phyloP scores from a whole-genome alignment of 2,329 filamentous ascomycete genomes.

The Stenocarpella maydis region DNA sequence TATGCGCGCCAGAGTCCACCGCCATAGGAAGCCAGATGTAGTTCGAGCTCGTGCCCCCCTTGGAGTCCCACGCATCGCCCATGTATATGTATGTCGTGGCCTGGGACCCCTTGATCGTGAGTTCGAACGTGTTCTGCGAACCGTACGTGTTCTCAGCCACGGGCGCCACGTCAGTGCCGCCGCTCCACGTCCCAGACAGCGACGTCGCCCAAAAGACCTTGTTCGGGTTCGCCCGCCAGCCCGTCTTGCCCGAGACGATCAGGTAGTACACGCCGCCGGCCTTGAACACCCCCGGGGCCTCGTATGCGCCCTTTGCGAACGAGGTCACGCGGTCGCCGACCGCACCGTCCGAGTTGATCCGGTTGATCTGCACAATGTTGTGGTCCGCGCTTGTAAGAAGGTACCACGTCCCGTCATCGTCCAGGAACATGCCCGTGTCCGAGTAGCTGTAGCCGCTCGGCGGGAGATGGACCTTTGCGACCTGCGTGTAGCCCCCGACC shows the following conservation, averaged over 20 bases:
- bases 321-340: slow-evolving; percentile 44
- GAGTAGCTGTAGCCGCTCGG: slow-evolving; percentile 49
- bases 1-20: slow-evolving; percentile 45
- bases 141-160: slow-evolving; percentile 46
- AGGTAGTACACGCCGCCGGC: slow-evolving; percentile 46
- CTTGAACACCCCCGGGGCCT: slow-evolving; percentile 47
- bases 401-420: slow-evolving; percentile 47
- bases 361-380: slow-evolving; percentile 51
- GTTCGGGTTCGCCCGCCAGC: slow-evolving; percentile 48
- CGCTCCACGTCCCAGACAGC: slow-evolving; percentile 45
- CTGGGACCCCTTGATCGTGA: slow-evolving; percentile 45
- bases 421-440: slow-evolving; percentile 51
- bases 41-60: slow-evolving; percentile 45
- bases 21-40: slow-evolving; percentile 51
- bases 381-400: slow-evolving; percentile 50
- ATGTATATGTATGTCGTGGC: slow-evolving; percentile 48
- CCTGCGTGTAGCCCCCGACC: slow-evolving; percentile 44
- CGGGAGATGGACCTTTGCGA: slow-evolving; percentile 47
- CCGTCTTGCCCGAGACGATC: slow-evolving; percentile 49
- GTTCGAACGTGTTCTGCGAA: slow-evolving; percentile 48
- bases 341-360: slow-evolving; percentile 47
- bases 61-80: slow-evolving; percentile 49
- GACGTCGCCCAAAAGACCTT: slow-evolving; percentile 47
- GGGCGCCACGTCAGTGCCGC: slow-evolving; percentile 47
- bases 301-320: slow-evolving; percentile 46